Base-by-base conservation (phyloP, 352 stramenopile genomes). In the Phytophthora brassicae region DNA sequence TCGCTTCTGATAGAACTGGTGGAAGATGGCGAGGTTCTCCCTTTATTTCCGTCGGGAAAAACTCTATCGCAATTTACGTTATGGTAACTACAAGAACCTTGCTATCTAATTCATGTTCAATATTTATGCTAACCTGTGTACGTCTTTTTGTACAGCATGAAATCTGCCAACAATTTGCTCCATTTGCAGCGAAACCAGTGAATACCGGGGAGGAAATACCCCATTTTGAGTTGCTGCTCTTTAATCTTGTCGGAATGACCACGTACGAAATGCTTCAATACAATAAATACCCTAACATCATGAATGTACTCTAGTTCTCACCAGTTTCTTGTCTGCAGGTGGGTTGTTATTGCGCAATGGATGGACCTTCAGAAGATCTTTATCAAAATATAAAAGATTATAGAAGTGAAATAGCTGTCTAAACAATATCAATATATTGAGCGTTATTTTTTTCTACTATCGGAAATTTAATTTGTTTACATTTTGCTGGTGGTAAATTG, bases 21-120 rank as follows among this genome's bases (percentile, higher is more conserved):
- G 31, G 52, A 3, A 29, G 11, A 2, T 83, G 60, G 77, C 31
- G 42, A 39, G 56, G 51, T 31, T 43, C 48, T 42, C 65, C 59
- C 50, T 84, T 58, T 26, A 57, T 61, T 33, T 74, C 66, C n/a
- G 63, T 90, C 6, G 83, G 86, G 31, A 88, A 75, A 42, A 95
- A 95, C 59, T 77, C 83, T 1, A 88, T 94, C 60, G 59, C 72
- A 20, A 59, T 94, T 48, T 95, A 95, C 65, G 62, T 77, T 12
- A 75, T 88, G 72, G 83, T 92, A 66, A 41, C 73, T 16, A 26
- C 6, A 6, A n/a, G 28, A 23, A 47, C n/a, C 14, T 24, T 17
- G 35, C 4, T 17, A 41, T 2, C 33, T 41, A 19, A 6, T 17
- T 42, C n/a, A 16, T 5, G 3, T 6, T 41, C 13, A n/a, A 4